These are phyloP conservation scores for Microstegium vimineum DNA, from an alignment of 176 grass and related monocot genomes.

Conservation along the genomic window DNA sequence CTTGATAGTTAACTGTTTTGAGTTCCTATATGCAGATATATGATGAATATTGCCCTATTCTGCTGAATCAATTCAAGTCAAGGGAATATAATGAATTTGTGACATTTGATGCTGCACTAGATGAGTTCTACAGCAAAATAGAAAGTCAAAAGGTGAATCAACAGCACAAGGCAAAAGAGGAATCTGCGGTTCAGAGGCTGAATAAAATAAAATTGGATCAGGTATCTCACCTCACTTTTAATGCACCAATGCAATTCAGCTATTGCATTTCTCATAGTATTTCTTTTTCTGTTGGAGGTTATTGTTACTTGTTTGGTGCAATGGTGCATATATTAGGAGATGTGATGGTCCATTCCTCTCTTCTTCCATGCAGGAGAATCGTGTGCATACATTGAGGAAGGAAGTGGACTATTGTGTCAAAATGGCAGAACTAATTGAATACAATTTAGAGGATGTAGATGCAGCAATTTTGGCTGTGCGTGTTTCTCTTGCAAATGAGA, in stretches of 20 bases:
- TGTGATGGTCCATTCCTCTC: neutral
- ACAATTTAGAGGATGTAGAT: constrained; percentile 97
- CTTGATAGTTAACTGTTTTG: constrained; percentile 11
- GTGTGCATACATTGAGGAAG: constrained; percentile 84
- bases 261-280: constrained; percentile 8
- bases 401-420: constrained; percentile 71
- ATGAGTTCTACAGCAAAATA: constrained; percentile 99
- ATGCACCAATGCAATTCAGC: neutral
- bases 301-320: neutral
- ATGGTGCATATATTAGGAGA: neutral
- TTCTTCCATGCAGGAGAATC: constrained; percentile 75
- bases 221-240: constrained; percentile 36
- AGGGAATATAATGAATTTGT: constrained; percentile 70
- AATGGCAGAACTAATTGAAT: constrained; percentile 95
- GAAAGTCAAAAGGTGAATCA: constrained; percentile 92
- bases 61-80: constrained; percentile 87
- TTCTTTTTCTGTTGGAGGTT: neutral
- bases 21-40: constrained; percentile 63
- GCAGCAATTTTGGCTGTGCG: constrained; percentile 90
- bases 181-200: constrained; percentile 68
- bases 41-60: constrained; percentile 87
- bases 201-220: constrained; percentile 96
- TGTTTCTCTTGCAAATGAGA: constrained; percentile 96
- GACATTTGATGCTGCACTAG: constrained; percentile 84
- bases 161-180: constrained; percentile 89